Percentiles rank a stretch among this genome's conserved stretches.
phyloP scores from a whole-genome alignment of 768 basidiomycete species.

The Amanita subjunquillea region DNA sequence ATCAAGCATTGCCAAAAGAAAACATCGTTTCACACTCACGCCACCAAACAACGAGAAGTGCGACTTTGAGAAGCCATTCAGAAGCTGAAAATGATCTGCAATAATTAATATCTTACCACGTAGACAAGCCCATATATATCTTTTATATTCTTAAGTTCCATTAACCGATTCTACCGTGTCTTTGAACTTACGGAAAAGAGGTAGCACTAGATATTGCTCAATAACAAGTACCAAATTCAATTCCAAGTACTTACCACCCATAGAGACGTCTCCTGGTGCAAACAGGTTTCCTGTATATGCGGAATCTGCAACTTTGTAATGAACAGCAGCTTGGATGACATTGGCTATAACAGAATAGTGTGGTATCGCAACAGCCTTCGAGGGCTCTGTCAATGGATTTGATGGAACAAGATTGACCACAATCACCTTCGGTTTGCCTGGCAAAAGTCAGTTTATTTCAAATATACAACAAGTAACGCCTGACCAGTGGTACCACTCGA shows the following conservation, averaged over 20 bases:
- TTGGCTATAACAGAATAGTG: constrained; percentile 60
- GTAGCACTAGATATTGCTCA: constrained; percentile 30
- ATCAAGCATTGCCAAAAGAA: not conserved
- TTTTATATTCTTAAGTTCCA: constrained; percentile 11
- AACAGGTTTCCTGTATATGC: constrained; percentile 28
- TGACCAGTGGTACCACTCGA: constrained; percentile 70
- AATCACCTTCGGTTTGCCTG: constrained; percentile 28
- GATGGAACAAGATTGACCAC: not conserved
- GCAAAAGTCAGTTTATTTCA: not conserved
- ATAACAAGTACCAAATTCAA: not conserved
- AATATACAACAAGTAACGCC: constrained; percentile 13
- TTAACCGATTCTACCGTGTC: not conserved
- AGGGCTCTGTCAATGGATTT: not conserved
- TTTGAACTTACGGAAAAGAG: constrained; percentile 42
- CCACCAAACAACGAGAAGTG: constrained; percentile 46
- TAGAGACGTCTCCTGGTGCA: constrained; percentile 43
- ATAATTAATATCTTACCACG: constrained; percentile 25
- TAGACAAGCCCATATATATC: constrained; percentile 55
- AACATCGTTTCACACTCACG: constrained; percentile 18
- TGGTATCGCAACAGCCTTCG: constrained; percentile 54
- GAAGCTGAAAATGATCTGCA: not conserved
- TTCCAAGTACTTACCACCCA: constrained; percentile 36
- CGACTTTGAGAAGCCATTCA: constrained; percentile 21
- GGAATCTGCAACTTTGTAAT: constrained; percentile 33
- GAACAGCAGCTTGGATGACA: constrained; percentile 46